A percentile compares a stretch with the other conserved stretches of the same genome.
Conservation (phyloP, 805 yeast genomes). For the Metschnikowia dekortorum region DNA sequence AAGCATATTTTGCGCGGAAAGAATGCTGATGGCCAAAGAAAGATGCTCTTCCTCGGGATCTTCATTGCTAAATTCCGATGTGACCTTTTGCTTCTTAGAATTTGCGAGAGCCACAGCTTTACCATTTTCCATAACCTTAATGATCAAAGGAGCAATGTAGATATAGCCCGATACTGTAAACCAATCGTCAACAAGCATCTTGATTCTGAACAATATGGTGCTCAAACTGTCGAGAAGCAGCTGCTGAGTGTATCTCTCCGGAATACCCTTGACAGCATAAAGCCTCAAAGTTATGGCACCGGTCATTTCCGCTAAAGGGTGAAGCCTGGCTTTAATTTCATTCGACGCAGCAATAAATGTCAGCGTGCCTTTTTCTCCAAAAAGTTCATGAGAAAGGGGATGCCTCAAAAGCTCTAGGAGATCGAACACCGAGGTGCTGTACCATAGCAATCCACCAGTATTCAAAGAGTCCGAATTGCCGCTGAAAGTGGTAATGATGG, state of each 20-base stretch:
- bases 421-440: slow-evolving; percentile 54
- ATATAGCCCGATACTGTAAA: slow-evolving; percentile 65
- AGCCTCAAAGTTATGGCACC: slow-evolving; percentile 71
- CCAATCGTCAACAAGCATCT: slow-evolving; percentile 67
- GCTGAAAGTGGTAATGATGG: slow-evolving; percentile 52
- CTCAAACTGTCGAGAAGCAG: slow-evolving; percentile 52
- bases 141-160: slow-evolving; percentile 71
- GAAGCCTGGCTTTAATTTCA: slow-evolving; percentile 48
- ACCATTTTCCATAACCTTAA: slow-evolving; percentile 64
- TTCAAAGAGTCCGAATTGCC: slow-evolving; percentile 21
- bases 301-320: slow-evolving; percentile 44
- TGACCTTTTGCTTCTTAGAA: slow-evolving; percentile 46
- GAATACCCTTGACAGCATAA: slow-evolving; percentile 42
- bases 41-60: slow-evolving; percentile 87
- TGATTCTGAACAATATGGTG: slow-evolving; percentile 69
- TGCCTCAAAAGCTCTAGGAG: slow-evolving; percentile 44
- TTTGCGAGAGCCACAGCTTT: slow-evolving; percentile 50
- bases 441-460: slow-evolving; percentile 49
- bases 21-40: slow-evolving; percentile 68
- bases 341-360: slow-evolving; percentile 54
- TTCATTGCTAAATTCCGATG: slow-evolving; percentile 72
- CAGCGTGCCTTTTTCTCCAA: slow-evolving; percentile 42
- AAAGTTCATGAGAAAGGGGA: slow-evolving; percentile 26
- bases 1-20: slow-evolving; percentile 63
- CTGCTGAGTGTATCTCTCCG: slow-evolving; percentile 45